A percentile compares a stretch with the other conserved stretches of the same genome.
These are phyloP conservation scores for Pythium brachiatum DNA, from an alignment of 352 stramenopile genomes.

Conservation along the genomic window DNA sequence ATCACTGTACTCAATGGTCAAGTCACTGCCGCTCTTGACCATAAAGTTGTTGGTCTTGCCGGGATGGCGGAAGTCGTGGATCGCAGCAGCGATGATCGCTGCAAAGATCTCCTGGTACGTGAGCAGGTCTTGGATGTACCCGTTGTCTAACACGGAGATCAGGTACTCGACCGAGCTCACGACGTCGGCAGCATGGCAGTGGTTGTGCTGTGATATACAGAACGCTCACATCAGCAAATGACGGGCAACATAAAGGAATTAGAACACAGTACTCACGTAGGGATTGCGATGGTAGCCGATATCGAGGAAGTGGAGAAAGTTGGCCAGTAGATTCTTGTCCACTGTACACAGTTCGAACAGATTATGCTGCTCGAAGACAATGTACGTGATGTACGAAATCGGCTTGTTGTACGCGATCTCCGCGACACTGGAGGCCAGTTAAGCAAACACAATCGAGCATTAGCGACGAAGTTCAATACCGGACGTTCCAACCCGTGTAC, in stretches of 20 bases:
- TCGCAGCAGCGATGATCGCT: conserved; percentile 72
- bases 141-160: conserved; percentile 76
- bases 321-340: conserved; percentile 75
- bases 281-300: conserved; percentile 79
- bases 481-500: conserved; percentile 16
- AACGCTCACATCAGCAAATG: background rate
- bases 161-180: conserved; percentile 82
- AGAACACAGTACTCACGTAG: conserved; percentile 45
- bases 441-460: background rate
- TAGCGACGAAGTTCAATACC: no score
- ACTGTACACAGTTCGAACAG: conserved; percentile 68
- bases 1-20: conserved; percentile 83
- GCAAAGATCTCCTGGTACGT: conserved; percentile 83
- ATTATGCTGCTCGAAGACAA: conserved; percentile 83
- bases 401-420: conserved; percentile 63
- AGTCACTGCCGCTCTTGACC: conserved; percentile 66
- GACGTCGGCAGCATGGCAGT: conserved; percentile 74
- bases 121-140: conserved; percentile 76
- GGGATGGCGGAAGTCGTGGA: conserved; percentile 83
- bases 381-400: conserved; percentile 82
- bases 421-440: conserved; percentile 36
- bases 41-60: conserved; percentile 88
- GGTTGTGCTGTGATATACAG: conserved; percentile 57
- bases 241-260: background rate
- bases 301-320: conserved; percentile 80